Conservation (phyloP, 495 filamentous ascomycete genomes). For the Annulohypoxylon stygium region DNA sequence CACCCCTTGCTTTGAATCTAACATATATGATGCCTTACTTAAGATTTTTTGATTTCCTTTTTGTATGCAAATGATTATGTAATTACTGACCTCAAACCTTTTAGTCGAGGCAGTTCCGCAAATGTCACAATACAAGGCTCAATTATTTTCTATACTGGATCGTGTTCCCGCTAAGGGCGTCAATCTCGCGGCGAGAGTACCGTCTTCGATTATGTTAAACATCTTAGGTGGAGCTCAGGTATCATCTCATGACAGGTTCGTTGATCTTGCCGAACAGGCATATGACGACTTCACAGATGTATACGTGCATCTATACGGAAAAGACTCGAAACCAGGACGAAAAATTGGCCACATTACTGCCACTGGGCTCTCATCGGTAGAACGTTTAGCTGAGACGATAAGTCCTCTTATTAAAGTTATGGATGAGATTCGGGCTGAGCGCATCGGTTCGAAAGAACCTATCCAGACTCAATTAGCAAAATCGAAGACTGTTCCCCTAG, state of each 20-base stretch:
- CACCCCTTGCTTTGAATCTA: neutral
- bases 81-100: conserved; percentile 9
- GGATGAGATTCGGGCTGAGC: conserved; percentile 73
- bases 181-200: conserved; percentile 68
- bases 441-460: conserved; percentile 55
- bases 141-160: conserved; percentile 87
- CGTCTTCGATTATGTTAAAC: conserved; percentile 91
- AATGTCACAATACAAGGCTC: conserved; percentile 91
- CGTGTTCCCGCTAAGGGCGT: conserved; percentile 74
- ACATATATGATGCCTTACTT: neutral
- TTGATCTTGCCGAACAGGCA: conserved; percentile 71
- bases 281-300: conserved; percentile 63
- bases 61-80: neutral
- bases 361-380: conserved; percentile 72
- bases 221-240: conserved; percentile 83
- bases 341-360: conserved; percentile 97
- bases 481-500: conserved; percentile 64
- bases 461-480: conserved; percentile 27
- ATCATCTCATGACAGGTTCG: conserved; percentile 77
- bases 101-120: conserved; percentile 83
- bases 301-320: conserved; percentile 89
- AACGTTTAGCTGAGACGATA: conserved; percentile 78
- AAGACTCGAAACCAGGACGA: conserved; percentile 84
- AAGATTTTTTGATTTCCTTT: neutral
- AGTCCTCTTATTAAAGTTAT: conserved; percentile 73